phyloP scores from a whole-genome alignment of 2,329 filamentous ascomycete genomes.

The Malbranchea zuffiana region DNA sequence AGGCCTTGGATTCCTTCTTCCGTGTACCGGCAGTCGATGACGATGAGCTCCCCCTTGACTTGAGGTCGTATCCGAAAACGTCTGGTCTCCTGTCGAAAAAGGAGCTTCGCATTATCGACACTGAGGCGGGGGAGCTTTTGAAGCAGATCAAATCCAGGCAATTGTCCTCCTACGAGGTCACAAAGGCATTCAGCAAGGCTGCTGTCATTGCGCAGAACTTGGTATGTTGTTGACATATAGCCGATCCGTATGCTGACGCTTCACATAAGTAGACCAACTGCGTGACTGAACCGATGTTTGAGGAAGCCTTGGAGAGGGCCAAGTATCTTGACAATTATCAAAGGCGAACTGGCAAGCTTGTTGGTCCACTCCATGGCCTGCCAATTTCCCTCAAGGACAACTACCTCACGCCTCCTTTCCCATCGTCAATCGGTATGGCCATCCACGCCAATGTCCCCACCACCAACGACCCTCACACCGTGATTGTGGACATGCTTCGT shows the following conservation, averaged over 20 bases:
- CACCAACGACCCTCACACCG: constrained; percentile 42
- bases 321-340: constrained; percentile 40
- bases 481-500: constrained; percentile 41
- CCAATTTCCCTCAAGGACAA: constrained; percentile 46
- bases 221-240: constrained; percentile 34
- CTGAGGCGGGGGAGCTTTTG: constrained; percentile 26
- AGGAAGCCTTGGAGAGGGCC: constrained; percentile 41
- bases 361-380: constrained; percentile 53
- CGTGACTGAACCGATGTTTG: constrained; percentile 47
- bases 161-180: constrained; percentile 48
- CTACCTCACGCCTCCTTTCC: constrained; percentile 29
- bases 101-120: constrained; percentile 42
- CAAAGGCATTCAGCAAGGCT: constrained; percentile 47
- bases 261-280: constrained; percentile 43
- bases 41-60: constrained; percentile 5
- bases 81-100: constrained; percentile 48
- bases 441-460: constrained; percentile 34
- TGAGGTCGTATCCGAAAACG: constrained; percentile 10
- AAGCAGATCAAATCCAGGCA: constrained; percentile 24
- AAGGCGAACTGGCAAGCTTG: constrained; percentile 31
- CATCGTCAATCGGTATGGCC: constrained; percentile 12
- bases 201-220: constrained; percentile 50
- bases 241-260: constrained; percentile 21
- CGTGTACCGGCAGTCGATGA: constrained; percentile 5
- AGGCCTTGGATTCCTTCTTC: constrained; percentile 18